Evolutionary conservation across 257 asterid species (phyloP), one percentile per base, ranked within the genome.

Genomic region (Anisodus acutangulus): DNA sequence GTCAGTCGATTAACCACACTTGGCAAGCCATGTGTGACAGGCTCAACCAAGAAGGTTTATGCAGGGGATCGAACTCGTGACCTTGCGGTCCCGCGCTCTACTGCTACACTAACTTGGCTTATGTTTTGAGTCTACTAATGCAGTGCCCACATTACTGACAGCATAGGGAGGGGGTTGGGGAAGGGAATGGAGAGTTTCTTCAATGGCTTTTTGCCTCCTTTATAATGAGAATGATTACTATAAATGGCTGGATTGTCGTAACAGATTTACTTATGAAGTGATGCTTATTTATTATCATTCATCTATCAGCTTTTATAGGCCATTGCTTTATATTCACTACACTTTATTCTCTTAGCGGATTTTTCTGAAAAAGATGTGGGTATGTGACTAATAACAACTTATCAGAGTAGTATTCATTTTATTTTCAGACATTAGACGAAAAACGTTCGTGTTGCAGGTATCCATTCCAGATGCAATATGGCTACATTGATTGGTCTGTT

Each of bases 401-500:
- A n/a, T 45, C n/a, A 8, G 79, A 0, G 57, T 84, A 19, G n/a
- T 51, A 62, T 9, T 16, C 35, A 51, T 55, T 82, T 88, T n/a
- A 64, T 58, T 68, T 64, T 43, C 83, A 26, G 53, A 72, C 64
- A 84, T 85, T 86, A 70, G 89, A 88, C 84, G 47, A 81, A 85
- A 89, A 87, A 91, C 26, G 91, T 64, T 88, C 92, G 94, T 88
- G 86, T 84, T 92, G 90, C 83, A 93, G 97, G 92, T 95, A 92
- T 47, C 94, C 91, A 78, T 93, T 93, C 53, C 97, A 93, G 86
- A 93, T 93, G 96, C 96, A 91, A 45, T 92, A 92, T 68, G 91
- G 91, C 43, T 89, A 89, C 7, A 89, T 89, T 87, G 91, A 89
- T 58, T 89, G 91, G 91, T 85, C 91, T 31, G 88, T 89, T 84